Percentiles rank a stretch among this genome's conserved stretches.
Conservation (phyloP, 495 filamentous ascomycete genomes). For the Penicillium flavigenum region DNA sequence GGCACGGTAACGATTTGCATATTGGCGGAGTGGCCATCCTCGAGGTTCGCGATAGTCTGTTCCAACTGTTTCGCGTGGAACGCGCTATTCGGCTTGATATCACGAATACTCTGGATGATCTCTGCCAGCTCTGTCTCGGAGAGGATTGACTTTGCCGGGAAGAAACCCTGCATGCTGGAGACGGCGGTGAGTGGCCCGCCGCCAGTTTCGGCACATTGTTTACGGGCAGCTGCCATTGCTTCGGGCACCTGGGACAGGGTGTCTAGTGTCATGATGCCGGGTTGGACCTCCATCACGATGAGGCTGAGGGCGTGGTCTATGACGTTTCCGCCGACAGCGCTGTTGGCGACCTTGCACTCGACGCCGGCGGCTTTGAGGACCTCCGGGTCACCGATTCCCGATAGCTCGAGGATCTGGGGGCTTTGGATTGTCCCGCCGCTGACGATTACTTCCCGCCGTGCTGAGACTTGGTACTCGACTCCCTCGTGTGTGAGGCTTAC, state of each 20-base stretch:
- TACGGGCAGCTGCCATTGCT: slow-evolving; percentile 20
- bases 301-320: slow-evolving; percentile 42
- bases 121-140: slow-evolving; percentile 24
- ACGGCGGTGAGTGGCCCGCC: slow-evolving; percentile 20
- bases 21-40: slow-evolving; percentile 28
- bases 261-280: slow-evolving; percentile 38
- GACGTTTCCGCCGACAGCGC: slow-evolving; percentile 47
- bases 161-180: slow-evolving; percentile 27
- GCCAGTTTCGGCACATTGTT: slow-evolving; percentile 20
- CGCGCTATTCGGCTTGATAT: slow-evolving; percentile 15
- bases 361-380: slow-evolving; percentile 36
- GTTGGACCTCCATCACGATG: slow-evolving; percentile 27
- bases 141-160: slow-evolving; percentile 24
- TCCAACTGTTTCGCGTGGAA: slow-evolving; percentile 30
- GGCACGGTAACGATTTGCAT: slow-evolving; percentile 27
- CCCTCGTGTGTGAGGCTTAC: slow-evolving; percentile 37
- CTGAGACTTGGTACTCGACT: slow-evolving; percentile 42
- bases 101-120: slow-evolving; percentile 23
- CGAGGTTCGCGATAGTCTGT: slow-evolving; percentile 26
- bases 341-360: slow-evolving; percentile 35
- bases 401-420: slow-evolving; percentile 57
- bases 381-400: slow-evolving; percentile 49
- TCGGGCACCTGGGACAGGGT: slow-evolving; percentile 29
- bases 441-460: slow-evolving; percentile 54
- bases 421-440: slow-evolving; percentile 52